Conservation (phyloP, 345 rosid genomes). For the Corchorus capsularis region DNA sequence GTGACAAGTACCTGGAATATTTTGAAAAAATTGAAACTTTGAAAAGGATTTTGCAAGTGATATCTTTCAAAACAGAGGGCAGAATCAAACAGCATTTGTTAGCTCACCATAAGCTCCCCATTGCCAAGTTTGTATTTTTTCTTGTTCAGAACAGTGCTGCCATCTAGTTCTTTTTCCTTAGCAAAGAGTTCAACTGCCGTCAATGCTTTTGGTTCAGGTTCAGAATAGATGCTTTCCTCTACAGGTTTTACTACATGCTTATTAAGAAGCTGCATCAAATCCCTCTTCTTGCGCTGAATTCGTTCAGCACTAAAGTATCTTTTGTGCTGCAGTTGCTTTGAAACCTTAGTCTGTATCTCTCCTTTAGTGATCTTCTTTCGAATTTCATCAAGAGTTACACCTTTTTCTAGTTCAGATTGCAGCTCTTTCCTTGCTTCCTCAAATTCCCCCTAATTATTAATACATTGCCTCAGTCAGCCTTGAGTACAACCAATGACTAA, state of each 20-base stretch:
- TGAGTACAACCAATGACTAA: conserved; percentile 4
- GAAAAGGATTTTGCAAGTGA: conserved; percentile 23
- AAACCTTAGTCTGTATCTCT: conserved; percentile 42
- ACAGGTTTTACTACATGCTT: conserved; percentile 46
- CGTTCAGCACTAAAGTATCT: conserved; percentile 45
- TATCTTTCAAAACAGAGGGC: background rate
- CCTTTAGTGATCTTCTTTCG: conserved; percentile 56
- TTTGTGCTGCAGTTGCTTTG: conserved; percentile 38
- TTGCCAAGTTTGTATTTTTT: conserved; percentile 71
- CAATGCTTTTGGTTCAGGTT: conserved; percentile 59
- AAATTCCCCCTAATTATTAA: conserved; percentile 51
- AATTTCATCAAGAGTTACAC: conserved; percentile 56
- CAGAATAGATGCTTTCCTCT: conserved; percentile 38
- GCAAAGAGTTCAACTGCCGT: conserved; percentile 62
- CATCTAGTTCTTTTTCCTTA: conserved; percentile 58
- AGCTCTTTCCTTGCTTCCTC: conserved; percentile 71
- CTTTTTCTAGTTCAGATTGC: conserved; percentile 59
- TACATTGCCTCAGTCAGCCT: conserved; percentile 19
- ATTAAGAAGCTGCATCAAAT: conserved; percentile 60
- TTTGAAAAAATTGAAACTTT: conserved; percentile 14
- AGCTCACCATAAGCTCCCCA: conserved; percentile 76
- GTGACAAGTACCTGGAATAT: conserved; percentile 68
- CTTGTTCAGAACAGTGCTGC: conserved; percentile 54
- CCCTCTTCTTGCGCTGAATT: conserved; percentile 80
- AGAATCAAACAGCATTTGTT: conserved; percentile 7